Evolutionary conservation across 2,329 filamentous ascomycete species (phyloP).

Genomic region (Penicillium corylophilum): DNA sequence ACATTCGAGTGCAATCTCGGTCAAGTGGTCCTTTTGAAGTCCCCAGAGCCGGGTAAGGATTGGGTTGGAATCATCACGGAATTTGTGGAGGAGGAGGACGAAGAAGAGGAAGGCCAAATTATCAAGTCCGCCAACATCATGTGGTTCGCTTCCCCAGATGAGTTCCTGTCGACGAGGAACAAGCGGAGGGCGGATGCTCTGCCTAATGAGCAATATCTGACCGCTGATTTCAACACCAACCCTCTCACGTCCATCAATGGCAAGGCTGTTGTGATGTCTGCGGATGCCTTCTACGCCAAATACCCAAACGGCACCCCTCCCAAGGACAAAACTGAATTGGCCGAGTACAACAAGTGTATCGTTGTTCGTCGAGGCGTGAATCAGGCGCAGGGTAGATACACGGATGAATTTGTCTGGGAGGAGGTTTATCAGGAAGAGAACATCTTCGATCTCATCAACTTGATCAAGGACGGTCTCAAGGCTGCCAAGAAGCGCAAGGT

Average conservation of each 20-base stretch:
- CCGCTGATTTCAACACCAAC: constrained; percentile 82
- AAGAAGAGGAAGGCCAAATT: constrained; percentile 54
- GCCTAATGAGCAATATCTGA: constrained; percentile 89
- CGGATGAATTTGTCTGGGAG: constrained; percentile 89
- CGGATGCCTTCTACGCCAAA: constrained; percentile 62
- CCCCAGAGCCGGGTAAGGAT: constrained; percentile 79
- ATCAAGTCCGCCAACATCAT: constrained; percentile 81
- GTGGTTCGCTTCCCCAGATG: constrained; percentile 87
- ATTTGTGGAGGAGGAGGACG: constrained; percentile 72
- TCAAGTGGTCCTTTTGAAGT: constrained; percentile 82
- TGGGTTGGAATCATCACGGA: constrained; percentile 90
- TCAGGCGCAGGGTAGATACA: constrained; percentile 84
- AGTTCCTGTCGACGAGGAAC: constrained; percentile 78
- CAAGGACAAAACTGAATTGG: constrained; percentile 57
- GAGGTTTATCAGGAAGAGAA: constrained; percentile 70
- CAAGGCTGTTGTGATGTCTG: constrained; percentile 77
- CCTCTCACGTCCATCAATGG: constrained; percentile 86
- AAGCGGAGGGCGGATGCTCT: constrained; percentile 81
- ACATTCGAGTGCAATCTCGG: constrained; percentile 76
- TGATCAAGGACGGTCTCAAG: constrained; percentile 65
- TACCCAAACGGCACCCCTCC: constrained; percentile 76
- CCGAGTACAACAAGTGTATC: constrained; percentile 81
- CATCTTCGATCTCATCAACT: constrained; percentile 63
- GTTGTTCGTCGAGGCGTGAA: constrained; percentile 88
- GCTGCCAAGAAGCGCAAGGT: constrained; percentile 59